A percentile compares a stretch with the other conserved stretches of the same genome.
Conservation (phyloP, 78 protist species). For the Isochrysis galbana region DNA sequence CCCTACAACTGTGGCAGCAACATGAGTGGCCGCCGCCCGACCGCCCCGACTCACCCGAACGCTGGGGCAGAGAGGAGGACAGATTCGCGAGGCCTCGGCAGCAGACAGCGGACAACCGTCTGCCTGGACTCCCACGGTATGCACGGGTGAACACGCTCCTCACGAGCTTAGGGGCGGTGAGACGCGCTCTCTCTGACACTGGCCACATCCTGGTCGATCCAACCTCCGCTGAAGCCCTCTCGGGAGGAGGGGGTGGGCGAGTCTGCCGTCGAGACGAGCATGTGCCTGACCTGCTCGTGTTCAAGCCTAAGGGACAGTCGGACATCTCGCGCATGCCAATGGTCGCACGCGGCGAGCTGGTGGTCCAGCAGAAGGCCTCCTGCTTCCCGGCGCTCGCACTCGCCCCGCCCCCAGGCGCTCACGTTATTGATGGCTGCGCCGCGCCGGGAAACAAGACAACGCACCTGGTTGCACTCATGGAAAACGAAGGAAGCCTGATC, state of each 20-base stretch:
- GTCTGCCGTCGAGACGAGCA: neutral
- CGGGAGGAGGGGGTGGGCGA: neutral
- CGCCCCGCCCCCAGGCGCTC: conserved; percentile 36
- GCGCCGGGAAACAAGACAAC: conserved; percentile 76
- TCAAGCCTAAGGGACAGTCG: conserved; percentile 17
- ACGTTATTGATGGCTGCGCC: conserved; percentile 67
- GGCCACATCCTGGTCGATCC: neutral
- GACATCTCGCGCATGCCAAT: conserved; percentile 19
- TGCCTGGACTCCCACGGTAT: conserved; percentile 50
- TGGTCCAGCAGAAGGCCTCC: conserved; percentile 68
- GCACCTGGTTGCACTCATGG: conserved; percentile 13
- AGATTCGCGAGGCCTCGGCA: too few relatives aligned
- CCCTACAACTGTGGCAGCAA: too few relatives aligned
- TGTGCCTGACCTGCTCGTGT: conserved; percentile 11
- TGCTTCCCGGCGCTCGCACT: conserved; percentile 71
- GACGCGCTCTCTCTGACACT: neutral
- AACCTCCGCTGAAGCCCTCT: neutral
- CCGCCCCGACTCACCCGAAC: too few relatives aligned
- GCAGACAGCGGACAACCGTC: conserved; percentile 6
- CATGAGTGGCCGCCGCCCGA: too few relatives aligned
- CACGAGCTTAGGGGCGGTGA: neutral
- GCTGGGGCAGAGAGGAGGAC: too few relatives aligned
- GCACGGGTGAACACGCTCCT: conserved; percentile 47
- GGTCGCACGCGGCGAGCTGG: neutral
- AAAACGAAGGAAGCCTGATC: neutral